Evolutionary conservation across 352 stramenopile species (phyloP), one percentile per base, ranked within the genome.

Genomic region (Phytophthora tubulina): DNA sequence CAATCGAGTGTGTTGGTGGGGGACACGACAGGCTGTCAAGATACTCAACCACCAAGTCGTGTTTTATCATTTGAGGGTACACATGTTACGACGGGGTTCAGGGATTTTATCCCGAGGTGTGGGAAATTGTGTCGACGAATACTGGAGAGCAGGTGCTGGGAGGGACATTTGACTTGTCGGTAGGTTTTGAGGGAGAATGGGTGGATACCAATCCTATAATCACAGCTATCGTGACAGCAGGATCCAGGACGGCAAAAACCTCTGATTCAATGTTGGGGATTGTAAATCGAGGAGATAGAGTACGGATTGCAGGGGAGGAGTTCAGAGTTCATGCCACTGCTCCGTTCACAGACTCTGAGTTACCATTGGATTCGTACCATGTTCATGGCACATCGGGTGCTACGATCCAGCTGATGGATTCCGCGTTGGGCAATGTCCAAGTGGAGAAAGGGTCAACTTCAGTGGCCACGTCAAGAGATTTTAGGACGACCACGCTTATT

Each of bases 351-450:
- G 82, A 94, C 63, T 77, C 68, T 0, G 56, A 84, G 21, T 70
- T 95, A 27, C 88, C 88, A 2, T 54, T 95, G 6, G 80, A 92
- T 51, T 80, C 84, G 13, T 93, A 95, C 60, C 81, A 92, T 30
- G 85, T 90, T 36, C 84, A 45, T 3, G 39, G 39, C 6, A 15
- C 8, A 21, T 21, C 13, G 4, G 39, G 11, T 21, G 39, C 17
- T 45, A 15, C 7, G 0, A 45, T 45, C 17, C 11, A 45, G 11
- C 32, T 92, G 6, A 75, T 81, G 13, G 88, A 94, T n/a, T n/a
- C n/a, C n/a, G n/a, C n/a, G n/a, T 30, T 95, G n/a, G 88, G 85
- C 9, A 83, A 86, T 32, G 85, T 93, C 7, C 68, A 79, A 30
- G 86, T 93, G 3, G 80, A 56, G 0, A 58, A 71, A 36, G 72